Conservation (phyloP, 2,329 filamentous ascomycete genomes). For the Colletotrichum theobromicola region DNA sequence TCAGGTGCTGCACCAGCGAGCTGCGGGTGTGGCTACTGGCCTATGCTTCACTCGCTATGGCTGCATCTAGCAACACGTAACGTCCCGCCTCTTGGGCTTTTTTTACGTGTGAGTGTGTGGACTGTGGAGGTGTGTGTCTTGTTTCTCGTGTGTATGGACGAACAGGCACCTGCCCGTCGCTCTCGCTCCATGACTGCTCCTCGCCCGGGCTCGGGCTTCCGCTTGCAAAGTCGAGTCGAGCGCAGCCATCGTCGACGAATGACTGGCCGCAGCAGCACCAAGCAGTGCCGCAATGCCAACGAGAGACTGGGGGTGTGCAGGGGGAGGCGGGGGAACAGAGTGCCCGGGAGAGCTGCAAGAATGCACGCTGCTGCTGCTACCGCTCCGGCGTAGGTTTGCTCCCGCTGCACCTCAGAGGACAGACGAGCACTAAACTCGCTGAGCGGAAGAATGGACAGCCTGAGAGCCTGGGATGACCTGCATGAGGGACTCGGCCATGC, state of each 20-base stretch:
- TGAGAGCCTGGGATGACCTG: constrained; percentile 6
- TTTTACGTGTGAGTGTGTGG: too few relatives aligned
- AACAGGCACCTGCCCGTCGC: not conserved
- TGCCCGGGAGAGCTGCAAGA: not conserved
- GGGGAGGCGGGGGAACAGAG: not conserved
- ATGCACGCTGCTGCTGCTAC: not conserved
- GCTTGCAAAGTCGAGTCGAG: not conserved
- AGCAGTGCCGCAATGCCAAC: not conserved
- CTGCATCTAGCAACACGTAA: constrained; percentile 17
- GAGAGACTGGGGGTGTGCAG: not conserved
- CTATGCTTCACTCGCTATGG: constrained; percentile 11
- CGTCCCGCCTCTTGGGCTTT: not conserved
- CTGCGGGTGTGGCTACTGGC: constrained; percentile 13
- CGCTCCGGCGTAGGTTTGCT: not conserved
- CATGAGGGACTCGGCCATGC: constrained; percentile 11
- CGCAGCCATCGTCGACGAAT: not conserved
- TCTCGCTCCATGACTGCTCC: not conserved
- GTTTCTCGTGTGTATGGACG: not conserved
- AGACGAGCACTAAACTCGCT: not conserved
- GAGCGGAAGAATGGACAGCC: not conserved
- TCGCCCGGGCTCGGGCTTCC: constrained; percentile 1
- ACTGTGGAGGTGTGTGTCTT: not conserved
- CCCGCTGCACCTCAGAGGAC: not conserved
- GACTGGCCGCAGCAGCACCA: constrained; percentile 7
- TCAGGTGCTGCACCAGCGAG: not conserved